Conservation (phyloP, 192 early-diverging fungal species). For the Podila minutissima region DNA sequence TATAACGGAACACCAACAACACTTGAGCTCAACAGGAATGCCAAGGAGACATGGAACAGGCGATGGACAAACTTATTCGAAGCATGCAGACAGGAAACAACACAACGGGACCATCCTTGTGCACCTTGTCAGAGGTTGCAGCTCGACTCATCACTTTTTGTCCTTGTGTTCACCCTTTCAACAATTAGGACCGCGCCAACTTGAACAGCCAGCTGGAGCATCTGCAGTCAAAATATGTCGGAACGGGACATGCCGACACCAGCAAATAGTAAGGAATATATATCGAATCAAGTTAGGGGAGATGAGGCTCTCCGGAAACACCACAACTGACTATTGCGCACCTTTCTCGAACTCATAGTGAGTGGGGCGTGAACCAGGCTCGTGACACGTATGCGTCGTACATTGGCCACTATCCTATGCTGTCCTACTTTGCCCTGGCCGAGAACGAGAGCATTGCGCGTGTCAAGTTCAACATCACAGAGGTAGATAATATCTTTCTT, state of each 20-base stretch:
- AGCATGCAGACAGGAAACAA: too few species aligned
- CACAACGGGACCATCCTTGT: too few species aligned
- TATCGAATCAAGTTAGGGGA: not conserved
- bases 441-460: slow-evolving; percentile 87
- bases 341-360: slow-evolving; percentile 57
- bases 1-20: too few species aligned
- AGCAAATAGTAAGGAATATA: slow-evolving; percentile 76
- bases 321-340: not conserved
- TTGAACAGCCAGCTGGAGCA: slow-evolving; percentile 86
- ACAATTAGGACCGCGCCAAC: slow-evolving; percentile 68
- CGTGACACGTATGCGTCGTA: slow-evolving; percentile 84
- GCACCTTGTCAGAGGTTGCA: too few species aligned
- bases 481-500: slow-evolving; percentile 57
- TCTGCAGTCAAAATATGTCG: slow-evolving; percentile 87
- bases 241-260: slow-evolving; percentile 93
- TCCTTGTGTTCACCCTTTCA: not conserved
- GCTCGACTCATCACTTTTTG: too few species aligned
- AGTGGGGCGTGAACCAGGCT: slow-evolving; percentile 89
- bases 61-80: too few species aligned
- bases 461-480: slow-evolving; percentile 76
- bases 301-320: too few species aligned
- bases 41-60: too few species aligned
- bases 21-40: too few species aligned
- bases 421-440: slow-evolving; percentile 85
- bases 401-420: slow-evolving; percentile 80